Base-by-base conservation (phyloP, 768 basidiomycete species). In the Harrya chromipes region DNA sequence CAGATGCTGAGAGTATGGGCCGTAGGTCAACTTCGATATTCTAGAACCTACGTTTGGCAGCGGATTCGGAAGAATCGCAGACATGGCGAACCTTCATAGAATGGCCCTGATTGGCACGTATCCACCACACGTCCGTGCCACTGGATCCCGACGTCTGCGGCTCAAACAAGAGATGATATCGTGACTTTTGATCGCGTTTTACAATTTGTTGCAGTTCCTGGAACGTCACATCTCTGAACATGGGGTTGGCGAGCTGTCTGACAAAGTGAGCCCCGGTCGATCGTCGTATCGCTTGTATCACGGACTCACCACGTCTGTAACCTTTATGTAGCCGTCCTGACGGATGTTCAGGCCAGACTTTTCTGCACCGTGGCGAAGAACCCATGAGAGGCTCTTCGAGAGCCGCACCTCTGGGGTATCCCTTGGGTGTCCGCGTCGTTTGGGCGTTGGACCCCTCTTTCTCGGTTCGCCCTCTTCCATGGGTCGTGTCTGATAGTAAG, bases 21-120 rank as follows among this genome's bases (percentile, higher is more conserved):
- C 74, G 75, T 38, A 90, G 64, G 11, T 90, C 84, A 13, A 93
- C 60, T 40, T 84, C 72, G n/a, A 92, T 76, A 0, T 76, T 71
- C 91, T 94, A 53, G 21, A 40, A 29, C 19, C 8, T 16, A 16
- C 1, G 24, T 40, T 27, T 14, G 23, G 43, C 14, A 36, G 12
- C 19, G 9, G 17, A 8, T 40, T 47, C 14, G 10, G 20, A 38
- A n/a, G 17, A 19, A 13, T 8, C 12, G 26, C 31, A 5, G 33
- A 44, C 24, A 42, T 20, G 47, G 54, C 73, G 21, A 52, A 85
- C 92, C 76, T 84, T 79, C 40, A 95, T 73, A 0, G 90, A 87
- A 70, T 94, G 93, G 0, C 93, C 93, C 67, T 94, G 93, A 58
- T 90, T 92, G 8, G 93, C 93, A 31, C 86, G 78, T 56, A 94